phyloP scores from a whole-genome alignment of 208 protist species.

The Leishmania aethiopica region DNA sequence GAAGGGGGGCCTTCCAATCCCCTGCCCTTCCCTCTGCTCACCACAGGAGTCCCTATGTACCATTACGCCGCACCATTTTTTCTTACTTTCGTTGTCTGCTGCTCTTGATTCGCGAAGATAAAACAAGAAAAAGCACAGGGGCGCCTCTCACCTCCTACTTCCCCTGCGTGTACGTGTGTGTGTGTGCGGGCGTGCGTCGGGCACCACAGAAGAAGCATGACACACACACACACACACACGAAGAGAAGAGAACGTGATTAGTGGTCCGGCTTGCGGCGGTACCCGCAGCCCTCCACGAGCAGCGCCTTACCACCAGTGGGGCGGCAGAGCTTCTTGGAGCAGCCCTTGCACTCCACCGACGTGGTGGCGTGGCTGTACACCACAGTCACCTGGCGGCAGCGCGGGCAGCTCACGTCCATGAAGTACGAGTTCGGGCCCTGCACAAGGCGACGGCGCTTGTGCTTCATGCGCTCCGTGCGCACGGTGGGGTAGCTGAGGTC shows the following conservation, averaged over 20 bases:
- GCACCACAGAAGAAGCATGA: not conserved
- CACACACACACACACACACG: not conserved
- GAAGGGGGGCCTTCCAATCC: not conserved
- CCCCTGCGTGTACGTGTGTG: not conserved
- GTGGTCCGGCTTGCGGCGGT: constrained; percentile 96
- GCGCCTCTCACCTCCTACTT: not conserved
- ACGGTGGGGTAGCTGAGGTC: constrained; percentile 98
- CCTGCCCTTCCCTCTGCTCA: not conserved
- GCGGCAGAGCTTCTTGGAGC: constrained; percentile 96
- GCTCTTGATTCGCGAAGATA: too few relatives aligned
- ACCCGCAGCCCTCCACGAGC: constrained; percentile 95
- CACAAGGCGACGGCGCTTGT: constrained; percentile 99
- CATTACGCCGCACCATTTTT: not conserved
- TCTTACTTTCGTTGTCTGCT: not conserved
- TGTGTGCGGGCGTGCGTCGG: not conserved
- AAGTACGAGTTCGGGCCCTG: constrained; percentile 99
- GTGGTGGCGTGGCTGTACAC: constrained; percentile 99
- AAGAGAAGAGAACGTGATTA: constrained; percentile 32
- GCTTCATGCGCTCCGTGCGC: constrained; percentile 94
- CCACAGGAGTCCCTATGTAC: not conserved
- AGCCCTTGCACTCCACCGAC: constrained; percentile 96
- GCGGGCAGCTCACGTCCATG: constrained; percentile 99
- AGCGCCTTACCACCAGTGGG: constrained; percentile 98
- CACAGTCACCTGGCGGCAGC: constrained; percentile 95
- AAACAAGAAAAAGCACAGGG: not conserved